phyloP scores from a whole-genome alignment of 768 basidiomycete species.

The Cyclocybe aegerita region DNA sequence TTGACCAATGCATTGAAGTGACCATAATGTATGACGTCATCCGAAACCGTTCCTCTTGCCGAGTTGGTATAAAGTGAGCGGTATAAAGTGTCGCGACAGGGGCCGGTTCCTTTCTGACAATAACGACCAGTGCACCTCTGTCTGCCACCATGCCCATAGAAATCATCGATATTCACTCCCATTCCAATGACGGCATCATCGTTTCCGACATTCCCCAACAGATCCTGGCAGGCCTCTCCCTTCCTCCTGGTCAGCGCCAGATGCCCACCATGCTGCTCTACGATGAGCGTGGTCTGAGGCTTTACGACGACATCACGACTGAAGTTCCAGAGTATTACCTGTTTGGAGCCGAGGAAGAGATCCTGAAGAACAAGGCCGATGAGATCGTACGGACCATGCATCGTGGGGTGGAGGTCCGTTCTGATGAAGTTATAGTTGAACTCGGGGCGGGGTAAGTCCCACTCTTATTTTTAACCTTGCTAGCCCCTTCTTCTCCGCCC shows the following conservation, averaged over 20 bases:
- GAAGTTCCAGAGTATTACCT: conserved; percentile 84
- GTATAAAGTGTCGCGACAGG: neutral
- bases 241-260: conserved; percentile 52
- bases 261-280: conserved; percentile 87
- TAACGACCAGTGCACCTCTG: neutral
- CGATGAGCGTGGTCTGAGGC: conserved; percentile 78
- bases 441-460: conserved; percentile 89
- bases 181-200: conserved; percentile 28
- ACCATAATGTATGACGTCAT: conserved; percentile 15
- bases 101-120: neutral
- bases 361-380: conserved; percentile 68
- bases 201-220: conserved; percentile 40
- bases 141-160: conserved; percentile 37
- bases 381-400: conserved; percentile 81
- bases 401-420: conserved; percentile 27
- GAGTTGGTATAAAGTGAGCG: neutral
- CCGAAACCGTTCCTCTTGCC: neutral
- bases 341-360: conserved; percentile 84
- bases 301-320: conserved; percentile 87
- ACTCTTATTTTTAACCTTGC: conserved; percentile 1
- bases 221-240: conserved; percentile 55
- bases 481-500: conserved; percentile 1
- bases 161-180: conserved; percentile 50
- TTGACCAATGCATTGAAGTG: neutral
- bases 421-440: conserved; percentile 58